A percentile compares a stretch with the other conserved stretches of the same genome.
These are phyloP conservation scores for Isatis tinctoria DNA, from an alignment of 345 rosid genomes.

Conservation along the genomic window DNA sequence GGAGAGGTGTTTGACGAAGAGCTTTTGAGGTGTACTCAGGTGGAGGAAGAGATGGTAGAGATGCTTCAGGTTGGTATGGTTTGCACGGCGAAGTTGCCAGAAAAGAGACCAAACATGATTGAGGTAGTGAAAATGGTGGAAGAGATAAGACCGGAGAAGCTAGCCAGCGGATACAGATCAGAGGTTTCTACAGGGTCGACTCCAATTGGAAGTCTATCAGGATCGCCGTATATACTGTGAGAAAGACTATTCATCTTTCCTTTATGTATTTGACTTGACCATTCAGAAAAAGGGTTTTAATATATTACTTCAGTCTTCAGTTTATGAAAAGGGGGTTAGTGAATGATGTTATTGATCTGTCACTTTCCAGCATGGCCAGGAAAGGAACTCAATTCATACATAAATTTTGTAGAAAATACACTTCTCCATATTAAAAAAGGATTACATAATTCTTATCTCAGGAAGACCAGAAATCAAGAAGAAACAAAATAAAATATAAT, in stretches of 20 bases:
- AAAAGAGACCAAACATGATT: constrained; percentile 69
- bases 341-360: constrained; percentile 1
- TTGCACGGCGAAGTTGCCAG: constrained; percentile 72
- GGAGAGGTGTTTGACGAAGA: constrained; percentile 91
- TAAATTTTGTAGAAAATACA: neutral
- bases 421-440: neutral
- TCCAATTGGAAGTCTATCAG: constrained; percentile 37
- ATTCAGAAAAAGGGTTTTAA: constrained; percentile 7
- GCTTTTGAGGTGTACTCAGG: constrained; percentile 79
- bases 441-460: neutral
- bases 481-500: neutral
- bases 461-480: neutral
- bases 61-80: constrained; percentile 92
- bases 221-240: constrained; percentile 38
- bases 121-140: constrained; percentile 75
- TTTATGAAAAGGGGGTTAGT: neutral
- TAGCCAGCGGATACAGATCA: constrained; percentile 41
- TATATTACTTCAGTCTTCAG: constrained; percentile 14
- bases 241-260: constrained; percentile 21
- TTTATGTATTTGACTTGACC: constrained; percentile 24
- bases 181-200: constrained; percentile 42
- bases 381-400: constrained; percentile 4
- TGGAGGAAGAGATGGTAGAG: constrained; percentile 98
- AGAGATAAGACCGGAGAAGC: constrained; percentile 49
- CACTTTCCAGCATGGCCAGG: neutral